Conservation (phyloP, 2,329 filamentous ascomycete genomes). For the Xylaria multiplex region DNA sequence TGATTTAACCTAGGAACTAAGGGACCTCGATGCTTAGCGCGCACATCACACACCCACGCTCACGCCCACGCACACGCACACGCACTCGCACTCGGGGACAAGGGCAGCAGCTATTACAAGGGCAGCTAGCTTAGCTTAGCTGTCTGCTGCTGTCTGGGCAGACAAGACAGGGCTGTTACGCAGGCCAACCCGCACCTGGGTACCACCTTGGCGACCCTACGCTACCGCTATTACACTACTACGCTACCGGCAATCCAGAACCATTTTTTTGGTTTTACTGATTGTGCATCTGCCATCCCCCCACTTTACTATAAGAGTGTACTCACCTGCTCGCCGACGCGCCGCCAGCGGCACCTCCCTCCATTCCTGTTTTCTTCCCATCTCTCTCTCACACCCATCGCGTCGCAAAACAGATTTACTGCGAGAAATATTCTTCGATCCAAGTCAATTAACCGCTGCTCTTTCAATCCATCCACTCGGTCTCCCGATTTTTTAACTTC, state of each 20-base stretch:
- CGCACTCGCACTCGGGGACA: no score
- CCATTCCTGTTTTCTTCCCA: constrained; percentile 51
- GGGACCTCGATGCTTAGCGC: no score
- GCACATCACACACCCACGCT: no score
- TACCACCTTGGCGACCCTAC: no score
- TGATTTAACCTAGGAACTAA: no score
- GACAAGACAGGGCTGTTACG: constrained; percentile 29
- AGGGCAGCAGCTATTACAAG: no score
- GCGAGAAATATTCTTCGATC: constrained; percentile 38
- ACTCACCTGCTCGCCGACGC: constrained; percentile 64
- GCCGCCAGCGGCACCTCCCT: constrained; percentile 54
- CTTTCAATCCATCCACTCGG: constrained; percentile 42
- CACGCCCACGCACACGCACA: no score
- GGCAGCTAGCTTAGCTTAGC: neutral
- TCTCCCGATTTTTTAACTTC: constrained; percentile 40
- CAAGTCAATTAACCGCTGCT: constrained; percentile 42
- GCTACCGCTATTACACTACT: no score
- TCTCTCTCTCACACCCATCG: constrained; percentile 47
- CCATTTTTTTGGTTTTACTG: constrained; percentile 52
- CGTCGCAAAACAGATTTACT: constrained; percentile 34
- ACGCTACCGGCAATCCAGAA: no score
- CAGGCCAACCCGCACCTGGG: constrained; percentile 30
- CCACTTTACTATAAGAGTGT: constrained; percentile 66
- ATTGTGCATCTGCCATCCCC: constrained; percentile 65
- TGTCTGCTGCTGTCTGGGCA: no score